phyloP scores from a whole-genome alignment of 345 rosid genomes.

The Citrus trifoliata region DNA sequence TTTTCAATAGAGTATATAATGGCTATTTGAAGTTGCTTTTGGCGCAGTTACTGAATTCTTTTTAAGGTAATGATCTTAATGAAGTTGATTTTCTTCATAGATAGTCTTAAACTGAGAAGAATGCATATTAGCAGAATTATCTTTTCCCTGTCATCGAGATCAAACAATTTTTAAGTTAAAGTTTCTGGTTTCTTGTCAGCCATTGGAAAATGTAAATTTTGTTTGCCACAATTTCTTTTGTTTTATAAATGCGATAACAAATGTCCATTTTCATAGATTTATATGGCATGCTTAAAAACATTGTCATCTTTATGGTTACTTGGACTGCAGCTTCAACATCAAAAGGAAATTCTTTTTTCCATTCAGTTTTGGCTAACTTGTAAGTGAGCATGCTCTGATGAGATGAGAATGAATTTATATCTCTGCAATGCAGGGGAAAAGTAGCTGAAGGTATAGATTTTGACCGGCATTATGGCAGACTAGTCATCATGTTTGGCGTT shows the following conservation, averaged over 20 bases:
- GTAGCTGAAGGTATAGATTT: slow-evolving; percentile 99
- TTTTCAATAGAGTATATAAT: not conserved
- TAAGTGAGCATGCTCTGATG: not conserved
- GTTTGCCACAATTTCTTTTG: not conserved
- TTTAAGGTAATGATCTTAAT: not conserved
- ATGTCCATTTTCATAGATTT: not conserved
- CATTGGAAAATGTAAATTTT: not conserved
- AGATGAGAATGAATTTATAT: not conserved
- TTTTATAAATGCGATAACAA: not conserved
- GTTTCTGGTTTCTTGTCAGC: not conserved
- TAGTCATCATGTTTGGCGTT: slow-evolving; percentile 91
- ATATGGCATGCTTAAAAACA: not conserved
- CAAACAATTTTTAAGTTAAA: not conserved
- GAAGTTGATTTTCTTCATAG: not conserved
- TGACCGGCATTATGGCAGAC: slow-evolving; percentile 97
- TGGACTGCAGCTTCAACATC: not conserved
- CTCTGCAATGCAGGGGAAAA: slow-evolving; percentile 68
- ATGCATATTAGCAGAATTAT: not conserved
- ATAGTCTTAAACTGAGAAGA: not conserved
- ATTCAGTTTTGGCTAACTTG: not conserved
- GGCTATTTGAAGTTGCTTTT: not conserved
- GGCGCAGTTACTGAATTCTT: not conserved
- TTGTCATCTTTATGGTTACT: not conserved
- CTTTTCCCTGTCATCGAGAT: not conserved
- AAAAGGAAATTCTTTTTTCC: not conserved